Evolutionary conservation across 2,329 filamentous ascomycete species (phyloP).

Genomic region (Colletotrichum tofieldiae): DNA sequence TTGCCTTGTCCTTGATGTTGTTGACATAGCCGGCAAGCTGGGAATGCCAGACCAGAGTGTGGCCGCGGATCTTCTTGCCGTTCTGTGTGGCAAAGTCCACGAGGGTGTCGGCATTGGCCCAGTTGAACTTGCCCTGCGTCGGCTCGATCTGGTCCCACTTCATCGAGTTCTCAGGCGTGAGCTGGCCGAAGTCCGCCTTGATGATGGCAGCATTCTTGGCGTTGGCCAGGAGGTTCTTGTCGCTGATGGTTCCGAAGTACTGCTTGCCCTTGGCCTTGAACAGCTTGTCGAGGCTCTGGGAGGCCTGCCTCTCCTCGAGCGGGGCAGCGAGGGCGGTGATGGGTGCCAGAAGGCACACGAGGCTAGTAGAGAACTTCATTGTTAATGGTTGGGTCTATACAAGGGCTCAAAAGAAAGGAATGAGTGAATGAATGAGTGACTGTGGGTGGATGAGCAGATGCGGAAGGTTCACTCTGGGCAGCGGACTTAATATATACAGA

Average conservation of each 20-base stretch:
- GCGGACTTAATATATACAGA: neutral
- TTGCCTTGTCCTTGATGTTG: slow-evolving; percentile 65
- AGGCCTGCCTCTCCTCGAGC: slow-evolving; percentile 56
- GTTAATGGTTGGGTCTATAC: neutral
- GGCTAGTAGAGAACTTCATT: slow-evolving; percentile 45
- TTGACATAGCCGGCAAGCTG: slow-evolving; percentile 74
- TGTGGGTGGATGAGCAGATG: neutral
- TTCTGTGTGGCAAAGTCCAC: slow-evolving; percentile 72
- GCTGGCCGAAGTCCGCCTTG: slow-evolving; percentile 56
- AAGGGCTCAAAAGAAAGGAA: neutral
- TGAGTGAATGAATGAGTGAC: neutral
- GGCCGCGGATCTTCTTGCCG: slow-evolving; percentile 73
- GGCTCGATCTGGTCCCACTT: neutral
- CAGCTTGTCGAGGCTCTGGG: slow-evolving; percentile 66
- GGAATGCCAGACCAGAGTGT: slow-evolving; percentile 77
- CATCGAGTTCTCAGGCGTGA: slow-evolving; percentile 3
- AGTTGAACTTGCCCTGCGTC: neutral
- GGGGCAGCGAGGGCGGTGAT: slow-evolving; percentile 53
- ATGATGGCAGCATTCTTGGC: slow-evolving; percentile 50
- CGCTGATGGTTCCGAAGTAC: slow-evolving; percentile 75
- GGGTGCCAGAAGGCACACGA: slow-evolving; percentile 56
- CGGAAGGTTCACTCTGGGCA: too few relatives aligned
- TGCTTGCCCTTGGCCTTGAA: slow-evolving; percentile 76
- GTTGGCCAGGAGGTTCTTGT: slow-evolving; percentile 65
- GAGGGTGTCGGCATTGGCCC: slow-evolving; percentile 63